Percentiles rank a stretch among this genome's conserved stretches.
Conservation (phyloP, 2,329 filamentous ascomycete species). For the Myriosclerotinia curreyana region DNA sequence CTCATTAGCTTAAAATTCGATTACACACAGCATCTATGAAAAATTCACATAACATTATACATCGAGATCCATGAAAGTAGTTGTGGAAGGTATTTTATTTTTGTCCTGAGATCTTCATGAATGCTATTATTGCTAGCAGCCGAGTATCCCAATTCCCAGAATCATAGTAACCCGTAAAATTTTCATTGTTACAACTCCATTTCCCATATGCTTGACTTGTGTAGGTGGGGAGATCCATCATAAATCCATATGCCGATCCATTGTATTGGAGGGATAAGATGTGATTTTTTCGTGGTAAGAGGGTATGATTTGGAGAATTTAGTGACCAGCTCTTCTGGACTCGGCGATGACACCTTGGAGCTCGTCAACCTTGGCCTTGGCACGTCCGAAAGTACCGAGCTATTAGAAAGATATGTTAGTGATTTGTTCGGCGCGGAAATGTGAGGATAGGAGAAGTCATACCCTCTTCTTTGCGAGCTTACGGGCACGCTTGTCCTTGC, state of each 20-base stretch:
- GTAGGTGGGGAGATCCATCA: conserved; percentile 6
- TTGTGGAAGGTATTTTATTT: conserved; percentile 19
- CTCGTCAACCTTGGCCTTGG: conserved; percentile 99
- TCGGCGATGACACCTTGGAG: conserved; percentile 97
- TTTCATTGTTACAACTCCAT: conserved; percentile 32
- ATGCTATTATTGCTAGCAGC: conserved; percentile 21
- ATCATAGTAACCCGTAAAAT: conserved; percentile 23
- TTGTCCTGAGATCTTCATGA: conserved; percentile 6
- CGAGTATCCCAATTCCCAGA: conserved; percentile 24
- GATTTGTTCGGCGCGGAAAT: neutral
- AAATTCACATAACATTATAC: neutral
- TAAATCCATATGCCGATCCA: conserved; percentile 11
- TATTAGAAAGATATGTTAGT: conserved; percentile 40
- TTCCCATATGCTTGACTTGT: conserved; percentile 12
- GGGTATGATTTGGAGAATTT: conserved; percentile 42
- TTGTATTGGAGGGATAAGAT: conserved; percentile 37
- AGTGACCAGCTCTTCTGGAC: conserved; percentile 76
- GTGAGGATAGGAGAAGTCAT: conserved; percentile 41
- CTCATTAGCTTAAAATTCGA: neutral
- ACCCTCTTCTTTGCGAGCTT: conserved; percentile 99
- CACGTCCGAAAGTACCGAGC: conserved; percentile 98
- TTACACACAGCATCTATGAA: neutral
- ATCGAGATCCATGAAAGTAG: neutral
- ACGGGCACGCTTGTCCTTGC: conserved; percentile 97
- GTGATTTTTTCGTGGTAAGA: conserved; percentile 20